These are phyloP conservation scores for Zasmidium cellare DNA, from an alignment of 2,329 filamentous ascomycete genomes.

Conservation along the genomic window DNA sequence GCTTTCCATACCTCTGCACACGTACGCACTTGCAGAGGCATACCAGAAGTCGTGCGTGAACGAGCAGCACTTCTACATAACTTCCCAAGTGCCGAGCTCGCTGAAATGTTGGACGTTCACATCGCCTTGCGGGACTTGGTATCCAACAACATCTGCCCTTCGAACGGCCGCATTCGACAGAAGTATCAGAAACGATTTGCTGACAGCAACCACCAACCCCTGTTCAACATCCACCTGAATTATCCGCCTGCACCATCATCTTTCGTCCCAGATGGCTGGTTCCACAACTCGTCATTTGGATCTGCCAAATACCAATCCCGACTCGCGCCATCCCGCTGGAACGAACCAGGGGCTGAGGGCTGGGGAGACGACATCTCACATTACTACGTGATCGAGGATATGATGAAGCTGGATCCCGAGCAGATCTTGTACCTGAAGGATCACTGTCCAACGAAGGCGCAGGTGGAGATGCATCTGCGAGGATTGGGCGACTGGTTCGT, in stretches of 20 bases:
- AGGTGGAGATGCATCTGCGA: conserved; percentile 57
- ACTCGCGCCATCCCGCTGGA: conserved; percentile 48
- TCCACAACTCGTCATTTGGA: conserved; percentile 37
- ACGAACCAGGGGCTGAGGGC: conserved; percentile 58
- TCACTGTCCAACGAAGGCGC: conserved; percentile 55
- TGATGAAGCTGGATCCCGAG: conserved; percentile 63
- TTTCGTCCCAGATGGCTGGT: conserved; percentile 36
- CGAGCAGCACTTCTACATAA: conserved; percentile 60
- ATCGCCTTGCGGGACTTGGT: conserved; percentile 57
- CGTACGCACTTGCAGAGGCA: conserved; percentile 51
- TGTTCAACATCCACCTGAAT: conserved; percentile 48
- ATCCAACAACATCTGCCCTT: conserved; percentile 60
- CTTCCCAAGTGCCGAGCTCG: conserved; percentile 56
- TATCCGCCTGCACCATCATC: conserved; percentile 34
- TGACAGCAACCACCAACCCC: conserved; percentile 49
- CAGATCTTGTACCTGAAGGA: conserved; percentile 60
- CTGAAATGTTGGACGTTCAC: conserved; percentile 61
- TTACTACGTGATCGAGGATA: conserved; percentile 65
- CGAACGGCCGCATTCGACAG: conserved; percentile 59
- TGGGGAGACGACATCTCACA: conserved; percentile 66
- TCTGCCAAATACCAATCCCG: conserved; percentile 46
- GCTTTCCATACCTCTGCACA: conserved; percentile 58
- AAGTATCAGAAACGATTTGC: conserved; percentile 60
- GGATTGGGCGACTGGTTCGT: conserved; percentile 61
- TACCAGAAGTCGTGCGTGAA: conserved; percentile 49